Evolutionary conservation across 1,139 yeast genomes (phyloP).

Genomic region (Arxiozyma telluris): DNA sequence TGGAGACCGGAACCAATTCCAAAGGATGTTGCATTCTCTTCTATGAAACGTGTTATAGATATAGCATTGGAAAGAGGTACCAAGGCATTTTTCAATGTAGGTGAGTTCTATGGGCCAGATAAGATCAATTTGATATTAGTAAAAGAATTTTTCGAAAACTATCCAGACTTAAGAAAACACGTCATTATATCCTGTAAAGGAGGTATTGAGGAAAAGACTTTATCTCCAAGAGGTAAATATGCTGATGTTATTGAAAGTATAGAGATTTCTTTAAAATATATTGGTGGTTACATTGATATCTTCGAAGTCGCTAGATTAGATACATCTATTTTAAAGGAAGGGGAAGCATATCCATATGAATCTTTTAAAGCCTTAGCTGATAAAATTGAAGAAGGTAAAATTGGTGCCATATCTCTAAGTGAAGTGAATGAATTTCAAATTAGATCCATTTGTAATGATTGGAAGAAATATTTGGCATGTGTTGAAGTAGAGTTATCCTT

Average conservation of each 20-base stretch:
- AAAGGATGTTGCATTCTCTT: conserved; percentile 34
- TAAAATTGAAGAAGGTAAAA: conserved; percentile 44
- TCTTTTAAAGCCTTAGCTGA: conserved; percentile 44
- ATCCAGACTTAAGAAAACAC: conserved; percentile 45
- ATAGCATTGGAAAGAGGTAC: conserved; percentile 38
- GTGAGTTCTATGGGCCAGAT: conserved; percentile 66
- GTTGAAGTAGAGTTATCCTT: conserved; percentile 73
- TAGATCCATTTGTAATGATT: conserved; percentile 41
- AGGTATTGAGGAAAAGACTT: conserved; percentile 33
- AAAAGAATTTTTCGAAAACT: conserved; percentile 45
- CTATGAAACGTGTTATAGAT: conserved; percentile 37
- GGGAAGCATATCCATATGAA: conserved; percentile 30
- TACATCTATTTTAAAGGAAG: conserved; percentile 29
- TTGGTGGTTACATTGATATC: conserved; percentile 45
- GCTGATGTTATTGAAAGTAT: conserved; percentile 44
- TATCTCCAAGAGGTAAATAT: conserved; percentile 43
- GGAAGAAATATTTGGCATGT: conserved; percentile 44
- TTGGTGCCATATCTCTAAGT: conserved; percentile 61
- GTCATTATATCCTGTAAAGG: conserved; percentile 65
- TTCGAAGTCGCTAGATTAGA: conserved; percentile 69
- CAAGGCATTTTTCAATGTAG: conserved; percentile 57
- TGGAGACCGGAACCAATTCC: conserved; percentile 43
- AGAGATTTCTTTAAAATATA: conserved; percentile 38
- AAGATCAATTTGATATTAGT: conserved; percentile 46
- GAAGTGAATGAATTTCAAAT: conserved; percentile 61